Percentiles rank a stretch among this genome's conserved stretches.
phyloP scores from a whole-genome alignment of 352 stramenopile species.

The Phytophthora vignae region DNA sequence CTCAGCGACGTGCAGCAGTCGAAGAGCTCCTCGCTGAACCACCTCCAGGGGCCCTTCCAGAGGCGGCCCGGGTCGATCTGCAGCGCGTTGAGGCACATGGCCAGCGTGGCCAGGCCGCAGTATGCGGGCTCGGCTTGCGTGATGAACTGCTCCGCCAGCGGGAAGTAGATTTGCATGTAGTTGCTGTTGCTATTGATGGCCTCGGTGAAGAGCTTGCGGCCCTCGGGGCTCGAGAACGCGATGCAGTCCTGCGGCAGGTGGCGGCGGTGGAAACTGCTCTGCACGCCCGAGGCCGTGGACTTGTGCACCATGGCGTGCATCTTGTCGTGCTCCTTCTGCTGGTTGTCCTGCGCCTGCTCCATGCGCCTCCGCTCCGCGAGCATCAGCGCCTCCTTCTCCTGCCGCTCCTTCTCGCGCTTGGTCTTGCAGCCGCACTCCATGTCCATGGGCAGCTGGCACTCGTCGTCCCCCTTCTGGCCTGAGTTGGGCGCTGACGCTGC shows the following conservation, averaged over 20 bases:
- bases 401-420: conserved; percentile 45
- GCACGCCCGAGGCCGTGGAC: conserved; percentile 9
- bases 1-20: conserved; percentile 82
- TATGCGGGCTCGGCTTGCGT: conserved; percentile 93
- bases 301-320: conserved; percentile 14
- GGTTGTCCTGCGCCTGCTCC: conserved; percentile 16
- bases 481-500: background rate
- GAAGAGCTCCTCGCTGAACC: conserved; percentile 87
- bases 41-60: conserved; percentile 85
- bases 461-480: conserved; percentile 5
- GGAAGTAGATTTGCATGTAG: conserved; percentile 94
- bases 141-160: conserved; percentile 89
- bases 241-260: conserved; percentile 79
- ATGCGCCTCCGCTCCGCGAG: conserved; percentile 17
- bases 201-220: conserved; percentile 85
- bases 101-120: conserved; percentile 88
- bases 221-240: conserved; percentile 82
- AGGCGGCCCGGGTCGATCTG: conserved; percentile 78
- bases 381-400: conserved; percentile 43
- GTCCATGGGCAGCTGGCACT: conserved; percentile 57
- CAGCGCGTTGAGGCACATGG: conserved; percentile 84
- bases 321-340: conserved; percentile 6
- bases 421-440: conserved; percentile 65
- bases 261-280: conserved; percentile 85
- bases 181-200: conserved; percentile 57